Conservation (phyloP, 1,139 yeast species). For the Candida glucosophila region DNA sequence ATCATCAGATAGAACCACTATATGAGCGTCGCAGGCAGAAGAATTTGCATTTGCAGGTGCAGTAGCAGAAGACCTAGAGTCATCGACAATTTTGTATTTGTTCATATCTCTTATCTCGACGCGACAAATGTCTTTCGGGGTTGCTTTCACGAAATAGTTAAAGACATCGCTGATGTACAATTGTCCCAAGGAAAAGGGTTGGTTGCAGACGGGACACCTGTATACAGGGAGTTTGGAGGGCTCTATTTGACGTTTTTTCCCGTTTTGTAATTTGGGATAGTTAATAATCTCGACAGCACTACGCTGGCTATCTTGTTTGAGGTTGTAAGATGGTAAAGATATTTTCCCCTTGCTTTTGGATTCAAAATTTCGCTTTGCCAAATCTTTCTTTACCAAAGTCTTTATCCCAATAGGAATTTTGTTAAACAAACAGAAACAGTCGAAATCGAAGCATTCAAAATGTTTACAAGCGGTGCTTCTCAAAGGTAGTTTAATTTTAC, state of each 20-base stretch:
- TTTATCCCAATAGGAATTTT: constrained; percentile 24
- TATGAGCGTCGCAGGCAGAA: no score
- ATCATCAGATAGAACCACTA: constrained; percentile 22
- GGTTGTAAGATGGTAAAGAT: no score
- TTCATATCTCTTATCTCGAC: constrained; percentile 30
- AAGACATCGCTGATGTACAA: constrained; percentile 32
- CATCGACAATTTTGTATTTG: constrained; percentile 27
- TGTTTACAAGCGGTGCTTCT: constrained; percentile 30
- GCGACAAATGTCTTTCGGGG: constrained; percentile 25
- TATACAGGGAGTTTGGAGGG: constrained; percentile 15
- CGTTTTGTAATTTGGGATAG: no score
- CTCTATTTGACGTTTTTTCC: no score
- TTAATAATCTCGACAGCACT: no score
- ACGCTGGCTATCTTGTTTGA: constrained; percentile 1
- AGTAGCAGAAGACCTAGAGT: no score
- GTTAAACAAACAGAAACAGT: constrained; percentile 33
- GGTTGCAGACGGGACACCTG: constrained; percentile 37
- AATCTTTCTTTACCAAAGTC: constrained; percentile 18
- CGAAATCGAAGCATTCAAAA: constrained; percentile 41
- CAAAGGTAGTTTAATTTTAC: constrained; percentile 32
- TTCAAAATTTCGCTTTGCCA: constrained; percentile 17
- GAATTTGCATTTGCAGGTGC: no score
- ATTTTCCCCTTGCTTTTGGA: constrained; percentile 9
- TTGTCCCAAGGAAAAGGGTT: constrained; percentile 24
- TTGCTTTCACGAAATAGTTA: constrained; percentile 34